phyloP scores from a whole-genome alignment of 2,329 filamentous ascomycete species.

The Penicillium sp. region DNA sequence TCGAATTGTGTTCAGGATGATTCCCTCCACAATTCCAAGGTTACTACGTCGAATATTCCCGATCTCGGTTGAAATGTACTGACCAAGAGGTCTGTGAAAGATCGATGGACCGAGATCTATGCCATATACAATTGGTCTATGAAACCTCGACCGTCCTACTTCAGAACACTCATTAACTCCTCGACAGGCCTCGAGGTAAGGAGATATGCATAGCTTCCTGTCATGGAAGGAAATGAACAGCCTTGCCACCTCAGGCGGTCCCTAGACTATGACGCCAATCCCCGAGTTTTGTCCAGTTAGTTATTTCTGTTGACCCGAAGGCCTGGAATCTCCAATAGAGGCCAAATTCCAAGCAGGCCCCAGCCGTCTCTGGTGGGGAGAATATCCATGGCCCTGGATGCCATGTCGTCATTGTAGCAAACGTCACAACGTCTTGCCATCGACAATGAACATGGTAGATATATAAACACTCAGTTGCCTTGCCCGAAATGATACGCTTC shows the following conservation, averaged over 20 bases:
- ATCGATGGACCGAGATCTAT: background rate
- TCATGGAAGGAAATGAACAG: background rate
- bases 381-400: conserved; percentile 6
- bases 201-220: background rate
- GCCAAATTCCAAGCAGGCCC: background rate
- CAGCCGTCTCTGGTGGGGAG: conserved; percentile 1
- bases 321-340: no score
- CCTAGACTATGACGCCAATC: conserved; percentile 5
- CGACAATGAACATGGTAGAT: background rate
- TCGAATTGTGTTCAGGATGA: background rate
- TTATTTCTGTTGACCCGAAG: background rate
- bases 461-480: conserved; percentile 2
- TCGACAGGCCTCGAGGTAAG: background rate
- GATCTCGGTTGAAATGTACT: background rate
- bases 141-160: background rate
- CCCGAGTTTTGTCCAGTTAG: background rate
- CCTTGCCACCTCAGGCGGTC: background rate
- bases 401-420: conserved; percentile 17
- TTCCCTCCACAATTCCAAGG: background rate
- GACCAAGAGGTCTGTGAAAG: no score
- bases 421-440: conserved; percentile 14
- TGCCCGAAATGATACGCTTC: background rate
- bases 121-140: background rate
- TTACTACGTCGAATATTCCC: background rate
- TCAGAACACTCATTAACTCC: background rate